Evolutionary conservation across 2,329 filamentous ascomycete species (phyloP), one percentile per base, ranked within the genome.

Genomic region (Alternaria alternata): DNA sequence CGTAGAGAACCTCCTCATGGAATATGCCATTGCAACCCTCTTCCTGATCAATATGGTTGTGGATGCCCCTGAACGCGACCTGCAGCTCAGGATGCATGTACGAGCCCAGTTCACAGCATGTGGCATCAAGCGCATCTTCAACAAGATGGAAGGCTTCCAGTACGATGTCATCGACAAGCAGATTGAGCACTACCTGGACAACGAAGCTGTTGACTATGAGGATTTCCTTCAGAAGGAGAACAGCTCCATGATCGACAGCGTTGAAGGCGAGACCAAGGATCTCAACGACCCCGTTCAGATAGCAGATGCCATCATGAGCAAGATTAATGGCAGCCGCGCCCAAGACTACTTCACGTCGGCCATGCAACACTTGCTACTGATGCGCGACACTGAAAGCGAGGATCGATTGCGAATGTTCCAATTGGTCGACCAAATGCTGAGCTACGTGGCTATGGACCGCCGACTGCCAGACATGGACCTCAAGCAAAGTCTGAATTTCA

Each of bases 81-180:
- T 99, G 67, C 92, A 97, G 80, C 83, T 98, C 65, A 89, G 95
- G 75, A 92, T 96, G 77, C 95, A 98, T 80, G 94, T 98, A 74
- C 88, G 95, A 65, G 94, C 95, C 24, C 95, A 98, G 78, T 97
- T 99, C 76, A 96, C 91, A 73, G 93, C 91, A 78, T 97, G 93
- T 79, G 95, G 95, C 58, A 93, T 98, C 85, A 96, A 94, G 83
- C 90, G 95, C 59, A 91, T 98, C 71, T 83, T 98, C 80, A 90
- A 86, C 68, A 99, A 98, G 86, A 98, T 98, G 95, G 94, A 97
- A 79, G 91, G 88, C 43, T 98, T 99, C 83, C 94, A 98, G 79
- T 99, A 98, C 81, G 95, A 99, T 71, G 88, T 96, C 71, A 95
- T 99, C 69, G 94, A 98, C 85, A 98, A 97, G 85, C 95, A 99